Conservation (phyloP, 352 stramenopile species). For the Globisporangium sylvaticum region DNA sequence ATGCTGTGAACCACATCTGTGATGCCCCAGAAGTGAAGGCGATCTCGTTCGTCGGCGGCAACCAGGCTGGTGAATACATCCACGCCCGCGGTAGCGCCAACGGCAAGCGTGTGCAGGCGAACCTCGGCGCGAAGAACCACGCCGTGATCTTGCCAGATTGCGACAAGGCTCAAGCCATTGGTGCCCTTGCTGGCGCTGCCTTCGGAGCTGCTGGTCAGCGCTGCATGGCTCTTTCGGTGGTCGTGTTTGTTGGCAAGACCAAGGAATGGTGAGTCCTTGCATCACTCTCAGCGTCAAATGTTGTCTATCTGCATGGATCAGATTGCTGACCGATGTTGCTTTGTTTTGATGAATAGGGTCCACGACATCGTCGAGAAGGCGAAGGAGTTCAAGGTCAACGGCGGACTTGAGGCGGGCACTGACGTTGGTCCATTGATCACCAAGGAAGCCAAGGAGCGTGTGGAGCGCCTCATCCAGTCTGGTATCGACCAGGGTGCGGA, state of each 20-base stretch:
- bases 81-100: conserved; percentile 81
- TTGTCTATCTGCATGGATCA: conserved; percentile 1
- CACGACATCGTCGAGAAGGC: conserved; percentile 89
- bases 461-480: conserved; percentile 86
- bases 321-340: neutral
- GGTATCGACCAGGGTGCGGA: conserved; percentile 89
- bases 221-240: conserved; percentile 96
- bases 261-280: conserved; percentile 68
- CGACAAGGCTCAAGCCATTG: conserved; percentile 87
- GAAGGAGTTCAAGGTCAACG: conserved; percentile 90
- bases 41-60: conserved; percentile 96
- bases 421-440: conserved; percentile 91
- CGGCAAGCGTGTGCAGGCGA: conserved; percentile 94
- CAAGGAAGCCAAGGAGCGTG: conserved; percentile 80
- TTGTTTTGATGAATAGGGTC: conserved; percentile 30
- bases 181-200: conserved; percentile 87
- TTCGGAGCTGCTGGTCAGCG: conserved; percentile 97
- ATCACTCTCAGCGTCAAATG: neutral
- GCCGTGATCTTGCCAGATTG: conserved; percentile 94
- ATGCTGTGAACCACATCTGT: conserved; percentile 95
- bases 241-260: conserved; percentile 93
- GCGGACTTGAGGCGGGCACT: conserved; percentile 65
- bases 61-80: conserved; percentile 94
- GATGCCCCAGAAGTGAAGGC: conserved; percentile 92
- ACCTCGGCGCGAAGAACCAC: conserved; percentile 98